phyloP scores from a whole-genome alignment of 495 filamentous ascomycete species.

The Penicillium canescens region DNA sequence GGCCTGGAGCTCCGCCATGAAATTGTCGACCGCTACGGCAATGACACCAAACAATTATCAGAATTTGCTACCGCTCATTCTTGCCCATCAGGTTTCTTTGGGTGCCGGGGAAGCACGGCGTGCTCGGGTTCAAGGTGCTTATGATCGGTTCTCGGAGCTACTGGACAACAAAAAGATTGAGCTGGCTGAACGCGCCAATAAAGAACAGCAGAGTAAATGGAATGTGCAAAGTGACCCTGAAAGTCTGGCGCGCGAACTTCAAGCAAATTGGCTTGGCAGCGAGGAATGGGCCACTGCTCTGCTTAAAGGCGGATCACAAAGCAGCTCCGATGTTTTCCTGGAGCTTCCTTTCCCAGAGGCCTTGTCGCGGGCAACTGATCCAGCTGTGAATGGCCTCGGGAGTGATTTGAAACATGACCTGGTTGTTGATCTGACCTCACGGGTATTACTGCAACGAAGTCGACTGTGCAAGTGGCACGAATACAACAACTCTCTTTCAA shows the following conservation, averaged over 20 bases:
- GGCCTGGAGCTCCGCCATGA: slow-evolving; percentile 48
- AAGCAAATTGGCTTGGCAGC: slow-evolving; percentile 74
- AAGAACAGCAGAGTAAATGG: slow-evolving; percentile 22
- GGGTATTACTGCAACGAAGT: slow-evolving; percentile 59
- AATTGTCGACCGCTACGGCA: slow-evolving; percentile 60
- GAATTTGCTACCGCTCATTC: slow-evolving; percentile 62
- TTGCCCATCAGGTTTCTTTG: slow-evolving; percentile 72
- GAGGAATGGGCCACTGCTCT: slow-evolving; percentile 67
- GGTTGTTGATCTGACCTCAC: slow-evolving; percentile 61
- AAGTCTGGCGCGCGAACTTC: slow-evolving; percentile 47
- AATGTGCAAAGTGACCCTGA: slow-evolving; percentile 35
- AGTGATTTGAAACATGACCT: slow-evolving; percentile 34
- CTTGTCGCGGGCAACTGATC: slow-evolving; percentile 61
- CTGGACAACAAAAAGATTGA: slow-evolving; percentile 55
- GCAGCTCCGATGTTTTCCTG: slow-evolving; percentile 61
- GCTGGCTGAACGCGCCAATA: slow-evolving; percentile 34
- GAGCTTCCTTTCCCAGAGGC: slow-evolving; percentile 63
- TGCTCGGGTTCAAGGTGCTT: slow-evolving; percentile 44
- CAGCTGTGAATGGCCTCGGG: slow-evolving; percentile 51
- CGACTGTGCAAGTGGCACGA: slow-evolving; percentile 71
- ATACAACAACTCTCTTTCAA: slow-evolving; percentile 51
- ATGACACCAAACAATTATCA: slow-evolving; percentile 60
- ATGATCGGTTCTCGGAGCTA: slow-evolving; percentile 59
- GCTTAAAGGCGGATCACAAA: slow-evolving; percentile 61
- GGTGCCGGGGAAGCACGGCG: slow-evolving; percentile 43